A percentile compares a stretch with the other conserved stretches of the same genome.
phyloP scores from a whole-genome alignment of 2,329 filamentous ascomycete genomes.

The Teratosphaeria epicoccoides region DNA sequence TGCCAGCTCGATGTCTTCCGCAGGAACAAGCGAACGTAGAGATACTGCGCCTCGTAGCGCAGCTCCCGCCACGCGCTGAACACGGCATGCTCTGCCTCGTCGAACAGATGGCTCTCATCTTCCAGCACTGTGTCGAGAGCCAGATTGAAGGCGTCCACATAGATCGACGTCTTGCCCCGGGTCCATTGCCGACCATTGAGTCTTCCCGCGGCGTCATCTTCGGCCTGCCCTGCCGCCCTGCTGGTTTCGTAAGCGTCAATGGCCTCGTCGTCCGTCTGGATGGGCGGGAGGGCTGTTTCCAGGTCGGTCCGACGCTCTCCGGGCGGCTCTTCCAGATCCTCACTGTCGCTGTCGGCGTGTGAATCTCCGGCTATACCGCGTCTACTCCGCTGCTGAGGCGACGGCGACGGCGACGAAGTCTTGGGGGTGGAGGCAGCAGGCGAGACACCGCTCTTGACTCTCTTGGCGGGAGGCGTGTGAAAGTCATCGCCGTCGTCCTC shows the following conservation, averaged over 20 bases:
- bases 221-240: conserved; percentile 43
- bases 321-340: conserved; percentile 15
- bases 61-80: conserved; percentile 67
- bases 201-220: conserved; percentile 27
- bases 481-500: conserved; percentile 27
- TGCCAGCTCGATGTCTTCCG: conserved; percentile 90
- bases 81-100: conserved; percentile 63
- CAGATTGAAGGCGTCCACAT: conserved; percentile 93
- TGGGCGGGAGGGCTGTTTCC: conserved; percentile 58
- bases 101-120: conserved; percentile 80
- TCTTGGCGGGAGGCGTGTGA: conserved; percentile 27
- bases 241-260: conserved; percentile 70
- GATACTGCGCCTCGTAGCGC: conserved; percentile 76
- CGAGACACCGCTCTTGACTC: conserved; percentile 24
- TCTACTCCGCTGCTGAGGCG: conserved; percentile 33
- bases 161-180: conserved; percentile 75
- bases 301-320: conserved; percentile 50
- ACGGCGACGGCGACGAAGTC: no score
- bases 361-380: conserved; percentile 21
- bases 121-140: conserved; percentile 80
- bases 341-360: conserved; percentile 23
- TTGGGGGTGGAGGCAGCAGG: background rate
- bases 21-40: conserved; percentile 90
- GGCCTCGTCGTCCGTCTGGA: conserved; percentile 58
- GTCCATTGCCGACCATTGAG: conserved; percentile 55